phyloP scores from a whole-genome alignment of 2,329 filamentous ascomycete species.

The Ceratocystis variospora region DNA sequence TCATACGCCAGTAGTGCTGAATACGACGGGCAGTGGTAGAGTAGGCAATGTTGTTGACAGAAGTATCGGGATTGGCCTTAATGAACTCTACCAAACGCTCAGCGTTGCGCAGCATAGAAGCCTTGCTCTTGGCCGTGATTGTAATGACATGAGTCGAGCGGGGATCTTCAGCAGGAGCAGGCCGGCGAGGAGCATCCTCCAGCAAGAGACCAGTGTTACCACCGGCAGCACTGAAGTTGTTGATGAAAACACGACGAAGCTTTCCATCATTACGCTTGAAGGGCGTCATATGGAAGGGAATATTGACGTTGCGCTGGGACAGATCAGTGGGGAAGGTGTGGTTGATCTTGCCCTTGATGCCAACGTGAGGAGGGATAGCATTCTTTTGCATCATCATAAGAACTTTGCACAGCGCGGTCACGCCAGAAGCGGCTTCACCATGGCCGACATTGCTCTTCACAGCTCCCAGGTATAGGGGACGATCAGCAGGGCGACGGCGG shows the following conservation, averaged over 20 bases:
- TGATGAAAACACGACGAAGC: constrained; percentile 40
- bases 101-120: constrained; percentile 45
- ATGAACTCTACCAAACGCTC: constrained; percentile 42
- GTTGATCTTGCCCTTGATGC: constrained; percentile 53
- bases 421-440: constrained; percentile 47
- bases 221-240: constrained; percentile 59
- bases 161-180: constrained; percentile 37
- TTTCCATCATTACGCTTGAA: constrained; percentile 36
- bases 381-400: constrained; percentile 51
- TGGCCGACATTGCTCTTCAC: constrained; percentile 53
- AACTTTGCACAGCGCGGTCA: constrained; percentile 50
- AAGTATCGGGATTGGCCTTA: constrained; percentile 36
- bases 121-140: constrained; percentile 42
- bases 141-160: constrained; percentile 45
- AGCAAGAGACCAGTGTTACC: constrained; percentile 56
- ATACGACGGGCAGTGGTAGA: constrained; percentile 53
- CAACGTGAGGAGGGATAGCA: constrained; percentile 50
- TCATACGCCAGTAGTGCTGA: constrained; percentile 45
- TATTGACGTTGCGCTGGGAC: constrained; percentile 42
- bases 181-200: constrained; percentile 43
- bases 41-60: constrained; percentile 48
- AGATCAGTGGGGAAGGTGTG: constrained; percentile 45
- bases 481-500: constrained; percentile 33
- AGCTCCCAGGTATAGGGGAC: constrained; percentile 48
- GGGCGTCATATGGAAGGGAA: constrained; percentile 40